Evolutionary conservation across 805 yeast species (phyloP).

Genomic region (Wickerhamomyces alni): DNA sequence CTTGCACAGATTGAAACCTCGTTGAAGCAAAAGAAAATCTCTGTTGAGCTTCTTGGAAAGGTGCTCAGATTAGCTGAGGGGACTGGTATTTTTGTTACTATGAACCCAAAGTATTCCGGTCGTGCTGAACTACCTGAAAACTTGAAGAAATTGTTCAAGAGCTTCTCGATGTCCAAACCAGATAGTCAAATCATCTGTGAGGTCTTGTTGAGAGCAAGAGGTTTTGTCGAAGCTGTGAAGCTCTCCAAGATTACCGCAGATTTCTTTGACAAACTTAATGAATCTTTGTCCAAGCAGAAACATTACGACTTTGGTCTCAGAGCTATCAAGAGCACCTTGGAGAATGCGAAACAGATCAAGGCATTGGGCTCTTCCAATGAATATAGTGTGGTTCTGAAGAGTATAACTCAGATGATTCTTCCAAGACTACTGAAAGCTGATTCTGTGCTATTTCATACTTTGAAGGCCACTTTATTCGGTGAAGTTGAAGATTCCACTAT

Average conservation of each 20-base stretch:
- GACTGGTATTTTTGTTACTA: slow-evolving; percentile 79
- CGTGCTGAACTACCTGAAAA: slow-evolving; percentile 82
- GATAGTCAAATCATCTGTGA: slow-evolving; percentile 65
- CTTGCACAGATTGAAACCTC: slow-evolving; percentile 66
- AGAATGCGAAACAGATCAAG: slow-evolving; percentile 47
- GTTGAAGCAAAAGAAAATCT: slow-evolving; percentile 20
- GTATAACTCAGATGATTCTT: slow-evolving; percentile 54
- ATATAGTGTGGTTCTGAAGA: slow-evolving; percentile 34
- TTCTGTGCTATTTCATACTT: slow-evolving; percentile 29
- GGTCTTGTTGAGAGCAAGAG: slow-evolving; percentile 67
- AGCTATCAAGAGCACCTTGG: slow-evolving; percentile 63
- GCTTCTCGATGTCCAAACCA: slow-evolving; percentile 68
- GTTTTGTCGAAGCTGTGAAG: slow-evolving; percentile 44
- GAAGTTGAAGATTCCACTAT: slow-evolving; percentile 18
- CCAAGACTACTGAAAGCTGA: slow-evolving; percentile 65
- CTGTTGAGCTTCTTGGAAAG: slow-evolving; percentile 39
- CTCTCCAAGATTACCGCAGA: slow-evolving; percentile 47
- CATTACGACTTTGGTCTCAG: slow-evolving; percentile 93
- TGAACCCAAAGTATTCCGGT: slow-evolving; percentile 88
- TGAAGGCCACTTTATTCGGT: slow-evolving; percentile 24
- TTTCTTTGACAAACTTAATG: slow-evolving; percentile 43
- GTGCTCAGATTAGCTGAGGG: slow-evolving; percentile 33
- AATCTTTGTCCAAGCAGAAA: slow-evolving; percentile 40
- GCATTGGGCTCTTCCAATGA: slow-evolving; percentile 17
- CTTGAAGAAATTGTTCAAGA: slow-evolving; percentile 69